Base-by-base conservation (phyloP, 2,329 filamentous ascomycete genomes). In the Aspergillus udagawae region DNA sequence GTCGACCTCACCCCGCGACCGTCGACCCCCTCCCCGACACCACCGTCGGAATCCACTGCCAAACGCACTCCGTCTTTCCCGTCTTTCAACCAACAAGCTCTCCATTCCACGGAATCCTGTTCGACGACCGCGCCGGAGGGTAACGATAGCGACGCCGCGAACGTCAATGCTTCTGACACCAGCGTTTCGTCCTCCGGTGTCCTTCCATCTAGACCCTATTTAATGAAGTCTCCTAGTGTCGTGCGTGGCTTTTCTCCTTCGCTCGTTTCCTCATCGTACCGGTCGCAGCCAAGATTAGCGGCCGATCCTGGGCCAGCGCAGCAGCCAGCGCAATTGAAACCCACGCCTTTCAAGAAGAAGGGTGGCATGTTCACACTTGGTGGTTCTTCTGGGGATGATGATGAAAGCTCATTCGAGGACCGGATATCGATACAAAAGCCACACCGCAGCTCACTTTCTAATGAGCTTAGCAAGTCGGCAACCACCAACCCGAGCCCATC, bases 231-330 rank as follows among this genome's bases (percentile, higher is more conserved):
- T 14, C 83, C 86, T 59, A 92, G 87, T 61, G 84, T 96, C 57
- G 87, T 96, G 53, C 89, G 90, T 62, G 92, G 92, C 57, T 96
- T 97, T 75, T 90, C 89, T 4, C 90, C 90, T 1, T 87, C 89
- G 27, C 85, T 88, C 59, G 81, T 88, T 45, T 87, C 86, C 9
- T 88, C 86, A 1, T 89, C 86, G 0, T 85, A 86, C 66, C 83
- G 86, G 63, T 88, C 78, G 61, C 84, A 79, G 67, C 85, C 75
- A 60, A 81, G 82, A 63, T 76, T 88, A 29, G 74, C 78, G 12
- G 69, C 76, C 47, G 80, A 82, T 51, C 70, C 76, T 2, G 69
- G 78, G 9, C 79, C 82, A 41, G 78, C 81, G 10, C 83, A 84
- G 29, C 79, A 82, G 28, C 86, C 89, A 45, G 83, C 88, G 38